Evolutionary conservation across 441 rosid genomes (phyloP), one percentile per base, ranked within the genome.

Genomic region (Bocquillonia castaneifolia): DNA sequence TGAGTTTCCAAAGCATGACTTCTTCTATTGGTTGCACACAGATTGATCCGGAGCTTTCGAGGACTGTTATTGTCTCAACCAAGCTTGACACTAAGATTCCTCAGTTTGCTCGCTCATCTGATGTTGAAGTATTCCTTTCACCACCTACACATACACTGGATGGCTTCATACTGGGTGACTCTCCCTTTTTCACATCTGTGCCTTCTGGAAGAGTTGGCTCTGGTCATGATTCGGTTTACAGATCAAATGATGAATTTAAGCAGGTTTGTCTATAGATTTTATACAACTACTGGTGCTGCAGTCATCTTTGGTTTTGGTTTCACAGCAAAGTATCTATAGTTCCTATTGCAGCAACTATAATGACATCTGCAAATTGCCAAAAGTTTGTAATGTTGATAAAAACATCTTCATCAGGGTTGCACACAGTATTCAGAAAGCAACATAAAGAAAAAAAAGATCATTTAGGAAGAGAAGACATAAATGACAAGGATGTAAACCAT

Each of bases 191-290:
- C 73, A 93, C 98, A 59, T 89, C 98, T 44, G 96, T 93, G 75
- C 98, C 98, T 69, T 93, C 98, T 32, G 98, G 97, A 81, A 86
- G 98, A 77, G 98, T 93, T 70, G 96, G 98, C 51, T 64, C 77
- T 39, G 89, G 79, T 69, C 88, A 81, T 51, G 97, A 89, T 68
- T 81, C 97, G 51, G 88, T 91, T 52, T 91, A 86, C 81, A 76
- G 78, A 63, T 85, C 97, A 42, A 89, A 93, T 67, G 88, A 93
- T 54, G 98, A 89, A 60, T 93, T 93, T 79, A 89, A 93, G 82
- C 88, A 88, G 98, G 98, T 93, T 55, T 77, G 53, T 5, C 61
- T n/a, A 63, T 69, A 72, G 59, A 58, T 58, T 26, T 31, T 17
- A 48, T 39, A 22, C n/a, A 59, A 64, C 34, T 31, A n/a, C 53